A percentile compares a stretch with the other conserved stretches of the same genome.
Evolutionary conservation across 176 grass and related monocot species (phyloP).

Genomic region (Musa beccarii): DNA sequence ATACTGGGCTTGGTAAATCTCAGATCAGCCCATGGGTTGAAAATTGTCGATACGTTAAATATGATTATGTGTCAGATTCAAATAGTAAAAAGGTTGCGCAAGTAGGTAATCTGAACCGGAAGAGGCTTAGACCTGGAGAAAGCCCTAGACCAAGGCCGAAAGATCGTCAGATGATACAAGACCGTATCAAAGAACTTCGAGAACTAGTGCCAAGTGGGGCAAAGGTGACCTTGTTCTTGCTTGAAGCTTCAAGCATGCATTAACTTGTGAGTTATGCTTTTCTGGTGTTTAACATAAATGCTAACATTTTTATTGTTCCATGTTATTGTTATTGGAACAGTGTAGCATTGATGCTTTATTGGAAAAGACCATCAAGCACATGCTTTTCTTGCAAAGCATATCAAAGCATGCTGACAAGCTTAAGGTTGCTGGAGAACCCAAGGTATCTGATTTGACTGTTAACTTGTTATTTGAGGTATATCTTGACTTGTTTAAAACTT

Average conservation of each 20-base stretch:
- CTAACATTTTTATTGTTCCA: constrained; percentile 10
- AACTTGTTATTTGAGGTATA: background rate
- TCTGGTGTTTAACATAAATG: background rate
- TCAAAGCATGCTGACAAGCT: constrained; percentile 66
- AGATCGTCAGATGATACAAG: constrained; percentile 69
- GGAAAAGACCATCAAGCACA: constrained; percentile 82
- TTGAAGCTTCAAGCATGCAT: background rate
- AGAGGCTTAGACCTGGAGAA: constrained; percentile 64
- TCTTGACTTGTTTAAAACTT: background rate
- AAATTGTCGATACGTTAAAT: constrained; percentile 47
- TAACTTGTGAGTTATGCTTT: background rate
- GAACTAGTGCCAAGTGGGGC: constrained; percentile 66
- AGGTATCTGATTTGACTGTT: constrained; percentile 23
- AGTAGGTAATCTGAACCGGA: constrained; percentile 44
- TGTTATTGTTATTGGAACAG: constrained; percentile 27
- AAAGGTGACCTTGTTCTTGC: constrained; percentile 40
- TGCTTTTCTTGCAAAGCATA: constrained; percentile 82
- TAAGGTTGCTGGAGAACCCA: constrained; percentile 53
- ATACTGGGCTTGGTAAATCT: constrained; percentile 53
- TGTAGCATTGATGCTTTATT: constrained; percentile 80
- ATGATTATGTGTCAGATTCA: constrained; percentile 56
- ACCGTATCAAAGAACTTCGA: constrained; percentile 67
- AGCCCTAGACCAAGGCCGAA: constrained; percentile 57
- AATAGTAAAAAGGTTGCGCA: constrained; percentile 57
- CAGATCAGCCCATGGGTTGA: constrained; percentile 70